A percentile compares a stretch with the other conserved stretches of the same genome.
Conservation (phyloP, 225 moss, liverwort and hornwort species). For the Sphagnum contortum region DNA sequence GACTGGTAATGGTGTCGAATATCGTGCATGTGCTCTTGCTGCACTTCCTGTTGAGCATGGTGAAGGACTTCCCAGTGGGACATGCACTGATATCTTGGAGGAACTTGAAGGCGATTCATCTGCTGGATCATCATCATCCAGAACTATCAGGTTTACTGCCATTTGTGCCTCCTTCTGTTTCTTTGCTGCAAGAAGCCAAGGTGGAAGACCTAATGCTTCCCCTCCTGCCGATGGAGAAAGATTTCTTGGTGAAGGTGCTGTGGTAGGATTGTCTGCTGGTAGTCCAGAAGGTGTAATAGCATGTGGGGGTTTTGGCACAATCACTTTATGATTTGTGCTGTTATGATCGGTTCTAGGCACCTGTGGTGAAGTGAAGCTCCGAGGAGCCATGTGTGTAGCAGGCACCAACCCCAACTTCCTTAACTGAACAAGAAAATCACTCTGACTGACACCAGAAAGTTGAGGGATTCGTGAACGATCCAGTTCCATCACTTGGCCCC, state of each 20-base stretch:
- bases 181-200: constrained; percentile 26
- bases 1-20: too few relatives aligned
- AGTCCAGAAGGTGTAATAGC: neutral
- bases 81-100: neutral
- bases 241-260: neutral
- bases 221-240: neutral
- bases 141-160: constrained; percentile 20
- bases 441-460: constrained; percentile 4
- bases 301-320: neutral
- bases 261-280: neutral
- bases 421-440: constrained; percentile 11
- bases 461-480: constrained; percentile 16
- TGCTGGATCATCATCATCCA: constrained; percentile 19
- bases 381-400: constrained; percentile 10
- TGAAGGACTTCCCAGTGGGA: too few relatives aligned
- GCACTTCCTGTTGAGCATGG: neutral
- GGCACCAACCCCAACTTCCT: constrained; percentile 20
- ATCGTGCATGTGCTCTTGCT: neutral
- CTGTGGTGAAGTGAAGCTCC: neutral
- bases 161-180: constrained; percentile 18
- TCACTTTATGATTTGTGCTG: neutral
- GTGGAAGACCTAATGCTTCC: constrained; percentile 11
- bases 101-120: neutral
- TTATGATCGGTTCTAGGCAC: neutral
- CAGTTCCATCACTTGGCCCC: constrained; percentile 19